Evolutionary conservation across 495 filamentous ascomycete genomes (phyloP), one percentile per base, ranked within the genome.

Genomic region (Penicillium canariense): DNA sequence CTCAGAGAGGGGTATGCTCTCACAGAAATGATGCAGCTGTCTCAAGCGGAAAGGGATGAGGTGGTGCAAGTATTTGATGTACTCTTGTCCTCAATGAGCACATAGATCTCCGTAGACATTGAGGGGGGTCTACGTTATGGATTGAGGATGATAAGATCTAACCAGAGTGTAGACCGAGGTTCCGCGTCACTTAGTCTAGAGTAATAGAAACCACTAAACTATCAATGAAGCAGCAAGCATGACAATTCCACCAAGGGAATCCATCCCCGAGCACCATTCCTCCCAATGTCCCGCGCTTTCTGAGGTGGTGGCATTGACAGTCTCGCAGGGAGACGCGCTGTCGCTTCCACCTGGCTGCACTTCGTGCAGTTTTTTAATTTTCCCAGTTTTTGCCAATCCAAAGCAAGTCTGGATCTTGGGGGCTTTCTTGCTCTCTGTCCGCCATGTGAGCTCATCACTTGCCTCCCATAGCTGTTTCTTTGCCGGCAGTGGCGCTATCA

Each of bases 391-490:
- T 22, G 69, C 63, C 55, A 79, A 52, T 18, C 61, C 74, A 65
- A 71, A 77, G 8, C 52, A 50, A 54, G 52, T 57, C 30, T 59
- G 56, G 5, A 15, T 45, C 12, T 40, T 64, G 12, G 60, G 52
- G 1, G 68, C 56, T 35, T 46, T 67, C 36, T 67, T 50, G 23
- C 32, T 62, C 54, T 71, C 69, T 8, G 36, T 15, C 49, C 65
- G 71, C 76, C 74, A 79, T 15, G 27, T 28, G 10, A 32, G 30
- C 55, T 67, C 68, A 55, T 76, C 65, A 10, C 45, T 45, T 50
- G 77, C 75, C 65, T 78, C 75, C 77, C 77, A 80, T 5, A 78
- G 70, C 52, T 69, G 68, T 60, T 73, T 77, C 51, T 67, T 71
- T 3, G 72, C 67, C 17, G 77, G 77, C n/a, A 79, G 58, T 18